Conservation (phyloP, 805 yeast species). For the Maudiozyma barnettii region DNA sequence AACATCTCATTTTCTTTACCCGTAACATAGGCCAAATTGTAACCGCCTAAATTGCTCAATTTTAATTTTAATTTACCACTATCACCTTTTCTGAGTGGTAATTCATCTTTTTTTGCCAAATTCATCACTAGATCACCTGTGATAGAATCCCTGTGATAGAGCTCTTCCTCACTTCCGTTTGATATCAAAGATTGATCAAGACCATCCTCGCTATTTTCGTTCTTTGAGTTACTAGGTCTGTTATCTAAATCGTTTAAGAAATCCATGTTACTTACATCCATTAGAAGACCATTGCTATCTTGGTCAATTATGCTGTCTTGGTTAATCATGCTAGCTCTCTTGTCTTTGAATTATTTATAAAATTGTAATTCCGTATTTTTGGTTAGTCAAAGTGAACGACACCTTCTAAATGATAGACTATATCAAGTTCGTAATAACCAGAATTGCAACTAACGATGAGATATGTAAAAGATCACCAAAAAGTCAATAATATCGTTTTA, state of each 20-base stretch:
- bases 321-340: too few species aligned
- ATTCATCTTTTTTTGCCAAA: constrained; percentile 8
- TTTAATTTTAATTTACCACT: constrained; percentile 32
- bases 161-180: neutral
- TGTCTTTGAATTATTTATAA: too few species aligned
- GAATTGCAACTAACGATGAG: too few species aligned
- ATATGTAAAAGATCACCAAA: too few species aligned
- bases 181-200: neutral
- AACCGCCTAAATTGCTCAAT: constrained; percentile 36
- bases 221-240: neutral
- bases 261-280: constrained; percentile 23
- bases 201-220: neutral
- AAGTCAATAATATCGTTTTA: too few species aligned
- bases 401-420: too few species aligned
- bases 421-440: too few species aligned
- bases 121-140: constrained; percentile 18
- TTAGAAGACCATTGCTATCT: constrained; percentile 11
- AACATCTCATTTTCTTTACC: constrained; percentile 34
- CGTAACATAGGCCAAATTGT: constrained; percentile 34
- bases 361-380: too few species aligned
- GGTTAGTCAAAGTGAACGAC: too few species aligned
- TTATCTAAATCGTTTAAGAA: constrained; percentile 11
- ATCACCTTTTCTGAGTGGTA: constrained; percentile 10
- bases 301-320: constrained; percentile 1
- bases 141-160: constrained; percentile 9